Evolutionary conservation across 352 stramenopile species (phyloP).

Genomic region (Phytophthora fragariaefolia): DNA sequence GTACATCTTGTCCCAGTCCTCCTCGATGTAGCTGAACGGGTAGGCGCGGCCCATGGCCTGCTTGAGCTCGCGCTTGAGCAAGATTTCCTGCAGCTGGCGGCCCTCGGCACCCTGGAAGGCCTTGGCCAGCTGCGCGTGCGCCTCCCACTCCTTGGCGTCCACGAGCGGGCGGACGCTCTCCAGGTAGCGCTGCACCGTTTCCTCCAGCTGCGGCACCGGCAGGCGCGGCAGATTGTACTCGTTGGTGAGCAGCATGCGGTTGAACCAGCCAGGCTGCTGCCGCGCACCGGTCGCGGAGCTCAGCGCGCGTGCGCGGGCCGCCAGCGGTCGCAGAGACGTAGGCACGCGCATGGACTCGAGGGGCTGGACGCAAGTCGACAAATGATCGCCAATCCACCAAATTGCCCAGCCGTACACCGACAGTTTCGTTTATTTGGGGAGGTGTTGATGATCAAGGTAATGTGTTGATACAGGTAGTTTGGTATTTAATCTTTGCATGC

Average conservation of each 20-base stretch:
- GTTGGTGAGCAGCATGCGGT: constrained; percentile 77
- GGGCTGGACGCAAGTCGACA: constrained; percentile 17
- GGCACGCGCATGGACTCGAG: constrained; percentile 35
- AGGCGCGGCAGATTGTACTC: constrained; percentile 83
- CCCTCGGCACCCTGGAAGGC: constrained; percentile 62
- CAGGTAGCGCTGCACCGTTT: constrained; percentile 91
- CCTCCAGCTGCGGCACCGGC: constrained; percentile 89
- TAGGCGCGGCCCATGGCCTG: constrained; percentile 86
- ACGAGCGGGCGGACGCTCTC: constrained; percentile 84
- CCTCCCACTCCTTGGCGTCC: constrained; percentile 60
- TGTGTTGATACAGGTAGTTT: no score
- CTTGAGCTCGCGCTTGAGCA: constrained; percentile 77
- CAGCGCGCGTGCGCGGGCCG: constrained; percentile 26
- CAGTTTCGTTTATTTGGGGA: no score
- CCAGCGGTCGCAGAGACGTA: constrained; percentile 23
- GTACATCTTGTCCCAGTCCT: constrained; percentile 93
- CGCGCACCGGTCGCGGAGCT: constrained; percentile 27
- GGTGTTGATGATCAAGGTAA: no score
- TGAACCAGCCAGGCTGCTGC: constrained; percentile 67
- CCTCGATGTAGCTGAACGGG: constrained; percentile 94
- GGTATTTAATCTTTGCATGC: no score
- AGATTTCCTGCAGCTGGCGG: constrained; percentile 60
- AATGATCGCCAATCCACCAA: constrained; percentile 27
- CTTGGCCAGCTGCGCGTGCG: constrained; percentile 69
- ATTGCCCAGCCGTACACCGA: no score